Conservation (phyloP, 768 basidiomycete species). For the Goffeauzyma gilvescens region DNA sequence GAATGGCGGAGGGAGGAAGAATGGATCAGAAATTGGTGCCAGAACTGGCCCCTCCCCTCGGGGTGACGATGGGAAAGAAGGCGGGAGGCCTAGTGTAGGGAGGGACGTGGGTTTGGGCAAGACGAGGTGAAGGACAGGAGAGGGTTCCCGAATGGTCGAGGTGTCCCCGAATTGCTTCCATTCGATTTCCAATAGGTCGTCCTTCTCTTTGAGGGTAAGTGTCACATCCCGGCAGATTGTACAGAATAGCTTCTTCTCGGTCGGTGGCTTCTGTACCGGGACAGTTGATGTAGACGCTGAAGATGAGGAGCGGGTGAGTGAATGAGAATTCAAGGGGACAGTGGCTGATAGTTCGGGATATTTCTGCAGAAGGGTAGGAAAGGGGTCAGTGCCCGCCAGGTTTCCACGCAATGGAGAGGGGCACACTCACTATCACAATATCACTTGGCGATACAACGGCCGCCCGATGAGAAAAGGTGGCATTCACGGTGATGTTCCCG, state of each 20-base stretch:
- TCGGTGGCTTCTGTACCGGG: background rate
- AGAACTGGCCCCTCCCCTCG: too few species aligned
- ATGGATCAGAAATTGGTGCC: constrained; percentile 24
- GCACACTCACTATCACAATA: too few species aligned
- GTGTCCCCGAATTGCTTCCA: background rate
- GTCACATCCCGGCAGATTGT: background rate
- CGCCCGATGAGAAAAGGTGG: too few species aligned
- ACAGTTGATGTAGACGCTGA: background rate
- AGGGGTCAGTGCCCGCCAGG: too few species aligned
- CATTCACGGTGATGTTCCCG: too few species aligned
- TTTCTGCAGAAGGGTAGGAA: too few species aligned
- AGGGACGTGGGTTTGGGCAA: background rate
- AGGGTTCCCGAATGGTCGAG: background rate
- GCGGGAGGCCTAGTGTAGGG: background rate
- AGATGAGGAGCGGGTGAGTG: constrained; percentile 11
- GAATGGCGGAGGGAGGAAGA: constrained; percentile 33
- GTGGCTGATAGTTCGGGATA: constrained; percentile 4
- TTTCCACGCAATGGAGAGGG: too few species aligned
- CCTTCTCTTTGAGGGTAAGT: background rate
- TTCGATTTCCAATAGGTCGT: background rate
- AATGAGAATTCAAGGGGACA: constrained; percentile 9
- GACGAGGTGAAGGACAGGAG: background rate
- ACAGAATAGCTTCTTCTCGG: background rate
- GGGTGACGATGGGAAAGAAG: too few species aligned
- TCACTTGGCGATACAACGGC: too few species aligned